Percentiles rank a stretch among this genome's conserved stretches.
phyloP scores from a whole-genome alignment of 2,329 filamentous ascomycete genomes.

The Claviceps purpurea region DNA sequence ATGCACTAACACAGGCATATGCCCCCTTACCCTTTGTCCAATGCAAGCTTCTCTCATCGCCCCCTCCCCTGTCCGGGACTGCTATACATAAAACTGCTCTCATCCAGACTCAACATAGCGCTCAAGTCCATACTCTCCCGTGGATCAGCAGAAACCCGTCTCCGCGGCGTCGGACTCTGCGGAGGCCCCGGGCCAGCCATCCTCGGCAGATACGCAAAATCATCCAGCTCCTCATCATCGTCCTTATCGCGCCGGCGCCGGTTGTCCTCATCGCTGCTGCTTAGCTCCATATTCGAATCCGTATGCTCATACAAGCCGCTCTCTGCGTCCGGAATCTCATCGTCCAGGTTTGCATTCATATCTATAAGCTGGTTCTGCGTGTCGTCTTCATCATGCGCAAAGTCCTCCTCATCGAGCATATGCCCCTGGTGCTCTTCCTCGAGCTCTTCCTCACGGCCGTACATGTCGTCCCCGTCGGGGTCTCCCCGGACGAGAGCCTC shows the following conservation, averaged over 20 bases:
- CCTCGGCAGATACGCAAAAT: slow-evolving; percentile 28
- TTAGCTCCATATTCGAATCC: slow-evolving; percentile 55
- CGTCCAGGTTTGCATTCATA: slow-evolving; percentile 59
- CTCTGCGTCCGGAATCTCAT: slow-evolving; percentile 54
- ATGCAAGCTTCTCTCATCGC: neutral
- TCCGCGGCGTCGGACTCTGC: slow-evolving; percentile 23
- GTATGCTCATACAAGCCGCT: slow-evolving; percentile 61
- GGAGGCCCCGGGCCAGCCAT: slow-evolving; percentile 21
- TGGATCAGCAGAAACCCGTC: slow-evolving; percentile 13
- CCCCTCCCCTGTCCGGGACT: slow-evolving; percentile 26
- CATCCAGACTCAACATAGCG: slow-evolving; percentile 40
- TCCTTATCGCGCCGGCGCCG: slow-evolving; percentile 10
- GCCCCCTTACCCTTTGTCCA: neutral
- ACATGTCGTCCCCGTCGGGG: slow-evolving; percentile 33
- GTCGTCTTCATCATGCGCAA: slow-evolving; percentile 23
- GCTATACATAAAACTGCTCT: slow-evolving; percentile 42
- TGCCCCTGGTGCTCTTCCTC: slow-evolving; percentile 44
- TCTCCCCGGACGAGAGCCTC: slow-evolving; percentile 41
- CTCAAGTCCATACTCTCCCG: slow-evolving; percentile 43
- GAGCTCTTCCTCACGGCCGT: slow-evolving; percentile 38
- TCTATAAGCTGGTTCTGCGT: slow-evolving; percentile 23
- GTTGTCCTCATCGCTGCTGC: slow-evolving; percentile 28
- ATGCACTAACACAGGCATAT: neutral
- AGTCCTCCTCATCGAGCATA: slow-evolving; percentile 51
- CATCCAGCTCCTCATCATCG: slow-evolving; percentile 8